Base-by-base conservation (phyloP, 345 rosid genomes). In the Diplotaxis tenuifolia region DNA sequence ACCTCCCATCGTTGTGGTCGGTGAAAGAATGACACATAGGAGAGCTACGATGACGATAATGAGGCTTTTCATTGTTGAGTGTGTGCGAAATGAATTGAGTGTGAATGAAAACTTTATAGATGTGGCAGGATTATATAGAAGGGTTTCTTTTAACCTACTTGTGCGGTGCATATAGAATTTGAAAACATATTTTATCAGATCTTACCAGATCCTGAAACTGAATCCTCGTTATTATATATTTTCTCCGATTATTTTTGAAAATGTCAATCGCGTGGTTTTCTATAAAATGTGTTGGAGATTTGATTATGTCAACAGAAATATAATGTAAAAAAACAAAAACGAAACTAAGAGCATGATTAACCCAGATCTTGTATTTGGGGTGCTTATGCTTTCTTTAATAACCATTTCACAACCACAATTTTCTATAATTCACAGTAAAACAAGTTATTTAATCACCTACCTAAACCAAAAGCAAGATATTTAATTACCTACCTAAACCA, bases 11-110 rank as follows among this genome's bases (percentile, higher is more conserved):
- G 70, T 63, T 72, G 28, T 63, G 14, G 62, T 53, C 6, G 70
- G 29, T 34, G 40, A 53, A 34, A 72, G 4, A 20, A 72, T 53
- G 62, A 72, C 21, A 63, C 22, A 63, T 0, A 72, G n/a, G 36
- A 63, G 53, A 50, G 62, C 53, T 22, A 62, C 11, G 28, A 71
- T 36, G 52, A 62, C 4, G 28, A 53, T 63, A n/a, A 36, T 63
- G 63, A 63, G 42, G 70, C 21, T 25, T 31, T 63, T 72, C 76
- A 72, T 72, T 25, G 55, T 27, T 63, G 53, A 62, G 4, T 6
- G 19, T 45, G 7, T 42, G 50, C 50, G 8, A 42, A 42, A 42
- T 42, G 50, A 42, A 42, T n/a, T 15, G 50, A 42, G 50, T 14
- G 50, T n/a, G 50, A 45, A 45, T 45, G 50, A n/a, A 45, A 45